A percentile compares a stretch with the other conserved stretches of the same genome.
phyloP scores from a whole-genome alignment of 1,284 basidiomycete species.

The Macrocystidia cucumis region DNA sequence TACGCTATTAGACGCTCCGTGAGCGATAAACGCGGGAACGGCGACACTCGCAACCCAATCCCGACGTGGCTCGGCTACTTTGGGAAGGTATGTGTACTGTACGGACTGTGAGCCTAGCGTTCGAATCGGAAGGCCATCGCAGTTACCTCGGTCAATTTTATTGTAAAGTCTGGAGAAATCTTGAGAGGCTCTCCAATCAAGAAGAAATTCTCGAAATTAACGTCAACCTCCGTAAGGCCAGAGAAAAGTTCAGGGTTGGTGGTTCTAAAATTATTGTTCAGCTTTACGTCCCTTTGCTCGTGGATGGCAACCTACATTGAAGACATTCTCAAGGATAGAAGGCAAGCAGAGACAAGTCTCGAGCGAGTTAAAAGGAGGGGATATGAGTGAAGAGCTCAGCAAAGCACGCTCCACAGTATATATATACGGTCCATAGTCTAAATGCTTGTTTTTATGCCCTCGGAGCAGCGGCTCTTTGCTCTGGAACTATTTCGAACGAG shows the following conservation, averaged over 20 bases:
- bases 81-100: slow-evolving; percentile 7
- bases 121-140: not conserved
- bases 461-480: too few species aligned
- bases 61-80: slow-evolving; percentile 7
- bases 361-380: too few species aligned
- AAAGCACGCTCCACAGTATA: too few species aligned
- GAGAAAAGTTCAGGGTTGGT: not conserved
- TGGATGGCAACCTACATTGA: too few species aligned
- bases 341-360: too few species aligned
- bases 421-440: too few species aligned
- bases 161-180: slow-evolving; percentile 3
- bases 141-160: slow-evolving; percentile 6
- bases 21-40: slow-evolving; percentile 3
- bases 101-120: not conserved
- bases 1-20: not conserved
- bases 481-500: too few species aligned
- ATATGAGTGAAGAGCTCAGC: too few species aligned
- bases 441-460: too few species aligned
- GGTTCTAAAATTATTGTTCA: too few species aligned
- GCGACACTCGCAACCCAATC: slow-evolving; percentile 9
- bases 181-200: slow-evolving; percentile 4
- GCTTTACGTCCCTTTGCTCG: too few species aligned
- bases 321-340: too few species aligned
- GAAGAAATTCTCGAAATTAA: slow-evolving; percentile 8
- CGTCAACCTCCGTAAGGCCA: slow-evolving; percentile 5